A percentile compares a stretch with the other conserved stretches of the same genome.
Conservation (phyloP, 768 basidiomycete species). For the Tulasnella sp. region DNA sequence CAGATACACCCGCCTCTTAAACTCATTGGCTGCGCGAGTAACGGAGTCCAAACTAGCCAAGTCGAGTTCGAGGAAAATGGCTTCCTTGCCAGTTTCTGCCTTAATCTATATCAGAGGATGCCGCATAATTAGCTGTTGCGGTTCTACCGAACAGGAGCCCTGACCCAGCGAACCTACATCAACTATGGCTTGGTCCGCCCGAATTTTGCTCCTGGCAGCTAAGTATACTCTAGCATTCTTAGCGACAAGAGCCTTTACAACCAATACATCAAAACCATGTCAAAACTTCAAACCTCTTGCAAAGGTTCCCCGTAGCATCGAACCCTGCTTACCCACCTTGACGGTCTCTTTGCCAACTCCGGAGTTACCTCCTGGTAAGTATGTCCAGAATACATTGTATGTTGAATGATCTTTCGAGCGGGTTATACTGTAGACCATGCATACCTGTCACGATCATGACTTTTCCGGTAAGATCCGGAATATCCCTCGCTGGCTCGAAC, state of each 20-base stretch:
- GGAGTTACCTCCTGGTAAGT: conserved; percentile 12
- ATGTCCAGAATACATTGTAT: background rate
- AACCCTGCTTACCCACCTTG: background rate
- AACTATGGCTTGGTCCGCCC: conserved; percentile 9
- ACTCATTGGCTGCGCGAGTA: conserved; percentile 20
- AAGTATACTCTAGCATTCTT: conserved; percentile 26
- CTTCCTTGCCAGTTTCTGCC: conserved; percentile 16
- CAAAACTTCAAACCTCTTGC: background rate
- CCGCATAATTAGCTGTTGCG: too few relatives aligned
- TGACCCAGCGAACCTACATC: background rate
- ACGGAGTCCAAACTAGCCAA: conserved; percentile 18
- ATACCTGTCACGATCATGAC: conserved; percentile 22
- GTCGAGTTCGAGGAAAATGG: conserved; percentile 23
- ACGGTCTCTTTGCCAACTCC: conserved; percentile 19
- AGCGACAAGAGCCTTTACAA: background rate
- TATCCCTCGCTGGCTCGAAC: conserved; percentile 5
- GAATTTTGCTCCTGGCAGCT: conserved; percentile 3
- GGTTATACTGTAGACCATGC: background rate
- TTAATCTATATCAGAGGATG: background rate
- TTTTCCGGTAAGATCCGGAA: conserved; percentile 20
- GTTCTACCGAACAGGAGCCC: background rate
- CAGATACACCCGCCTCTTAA: conserved; percentile 10
- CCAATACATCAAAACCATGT: background rate
- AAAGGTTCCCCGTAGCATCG: background rate
- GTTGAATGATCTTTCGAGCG: background rate